Conservation (phyloP, 1,284 basidiomycete species). For the Ceratorhiza oryzae-sativae region DNA sequence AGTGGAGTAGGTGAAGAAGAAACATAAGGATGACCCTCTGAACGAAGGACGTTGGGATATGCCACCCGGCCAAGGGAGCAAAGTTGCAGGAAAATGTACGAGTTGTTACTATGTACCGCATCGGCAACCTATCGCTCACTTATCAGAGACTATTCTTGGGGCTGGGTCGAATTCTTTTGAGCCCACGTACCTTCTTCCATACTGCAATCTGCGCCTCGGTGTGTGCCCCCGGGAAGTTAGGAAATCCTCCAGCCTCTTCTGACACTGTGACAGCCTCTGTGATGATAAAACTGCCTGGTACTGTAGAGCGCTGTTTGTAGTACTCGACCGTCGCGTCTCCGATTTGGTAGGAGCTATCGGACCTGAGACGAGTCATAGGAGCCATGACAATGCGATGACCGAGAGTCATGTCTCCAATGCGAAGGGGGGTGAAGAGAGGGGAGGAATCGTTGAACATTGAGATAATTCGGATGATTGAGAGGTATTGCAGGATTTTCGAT, state of each 20-base stretch:
- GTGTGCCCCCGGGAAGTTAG: constrained; percentile 46
- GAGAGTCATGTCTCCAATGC: constrained; percentile 54
- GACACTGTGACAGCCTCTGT: constrained; percentile 48
- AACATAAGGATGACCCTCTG: constrained; percentile 45
- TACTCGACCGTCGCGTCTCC: constrained; percentile 46
- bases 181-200: constrained; percentile 45
- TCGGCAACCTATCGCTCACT: constrained; percentile 16
- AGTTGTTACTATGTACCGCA: constrained; percentile 50
- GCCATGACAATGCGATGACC: constrained; percentile 59
- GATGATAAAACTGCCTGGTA: constrained; percentile 47
- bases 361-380: constrained; percentile 57
- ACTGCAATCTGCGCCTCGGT: constrained; percentile 45
- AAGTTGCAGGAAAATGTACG: constrained; percentile 51
- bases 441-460: constrained; percentile 7
- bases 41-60: constrained; percentile 41
- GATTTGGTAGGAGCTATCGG: constrained; percentile 47
- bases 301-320: constrained; percentile 47
- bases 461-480: no score
- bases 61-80: constrained; percentile 53
- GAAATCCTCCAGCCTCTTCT: constrained; percentile 40
- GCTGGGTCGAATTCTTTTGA: no score
- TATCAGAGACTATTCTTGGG: not conserved
- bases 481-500: not conserved
- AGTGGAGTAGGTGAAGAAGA: constrained; percentile 47
- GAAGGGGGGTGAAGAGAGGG: constrained; percentile 57